These are phyloP conservation scores for Zostera marina DNA, from an alignment of 116 monocot species.

Conservation along the genomic window DNA sequence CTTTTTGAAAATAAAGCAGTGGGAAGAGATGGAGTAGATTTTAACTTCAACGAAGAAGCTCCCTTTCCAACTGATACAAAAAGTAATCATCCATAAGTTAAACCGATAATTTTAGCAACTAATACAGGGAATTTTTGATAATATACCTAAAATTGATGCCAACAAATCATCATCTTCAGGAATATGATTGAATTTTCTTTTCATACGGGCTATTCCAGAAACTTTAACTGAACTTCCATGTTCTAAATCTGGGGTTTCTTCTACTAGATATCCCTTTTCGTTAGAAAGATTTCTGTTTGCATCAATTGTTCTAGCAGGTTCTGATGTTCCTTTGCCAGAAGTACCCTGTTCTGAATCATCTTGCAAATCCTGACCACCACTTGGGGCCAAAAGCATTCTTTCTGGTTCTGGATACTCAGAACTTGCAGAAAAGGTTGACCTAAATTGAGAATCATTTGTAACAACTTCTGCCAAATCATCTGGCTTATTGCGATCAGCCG, in stretches of 20 bases:
- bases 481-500: constrained; percentile 4
- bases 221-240: constrained; percentile 31
- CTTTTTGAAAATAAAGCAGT: constrained; percentile 47
- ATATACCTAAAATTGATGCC: constrained; percentile 84
- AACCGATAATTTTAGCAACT: too few species aligned
- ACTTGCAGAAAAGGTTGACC: constrained; percentile 26
- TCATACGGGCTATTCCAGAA: constrained; percentile 29
- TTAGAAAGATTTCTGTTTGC: constrained; percentile 31
- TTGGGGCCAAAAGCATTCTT: constrained; percentile 51
- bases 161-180: constrained; percentile 84
- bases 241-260: constrained; percentile 28
- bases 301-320: constrained; percentile 61
- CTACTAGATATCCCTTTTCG: constrained; percentile 37
- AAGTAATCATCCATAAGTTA: neutral
- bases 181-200: constrained; percentile 31
- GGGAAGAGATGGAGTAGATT: constrained; percentile 30
- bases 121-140: too few species aligned
- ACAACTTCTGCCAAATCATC: constrained; percentile 10
- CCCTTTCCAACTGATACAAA: constrained; percentile 47
- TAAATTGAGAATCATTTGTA: constrained; percentile 17
- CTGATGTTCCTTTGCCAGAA: constrained; percentile 37
- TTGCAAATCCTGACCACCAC: constrained; percentile 13
- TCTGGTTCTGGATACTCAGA: constrained; percentile 76
- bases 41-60: constrained; percentile 31
- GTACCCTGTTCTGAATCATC: constrained; percentile 45